A percentile compares a stretch with the other conserved stretches of the same genome.
These are phyloP conservation scores for Neurospora hispaniola DNA, from an alignment of 495 filamentous ascomycete species.

Conservation along the genomic window DNA sequence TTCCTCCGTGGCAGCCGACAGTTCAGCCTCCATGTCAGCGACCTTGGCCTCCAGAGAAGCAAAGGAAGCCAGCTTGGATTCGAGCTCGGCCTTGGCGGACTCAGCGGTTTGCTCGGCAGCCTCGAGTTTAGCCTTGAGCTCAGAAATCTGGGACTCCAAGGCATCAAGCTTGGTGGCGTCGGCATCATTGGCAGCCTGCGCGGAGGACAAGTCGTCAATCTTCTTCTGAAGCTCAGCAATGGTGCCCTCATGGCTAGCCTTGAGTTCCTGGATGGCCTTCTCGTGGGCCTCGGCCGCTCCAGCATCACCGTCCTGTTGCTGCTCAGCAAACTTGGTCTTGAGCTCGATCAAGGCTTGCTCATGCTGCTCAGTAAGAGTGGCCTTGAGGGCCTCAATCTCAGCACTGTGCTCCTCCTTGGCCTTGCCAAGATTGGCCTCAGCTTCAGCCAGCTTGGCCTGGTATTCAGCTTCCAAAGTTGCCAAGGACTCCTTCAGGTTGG, in stretches of 20 bases:
- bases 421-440: conserved; percentile 20
- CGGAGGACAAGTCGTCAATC: conserved; percentile 30
- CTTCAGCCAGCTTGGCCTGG: conserved; percentile 24
- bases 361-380: conserved; percentile 31
- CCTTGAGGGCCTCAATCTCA: conserved; percentile 29
- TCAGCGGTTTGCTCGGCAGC: conserved; percentile 24
- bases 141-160: conserved; percentile 31
- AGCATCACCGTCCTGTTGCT: conserved; percentile 27
- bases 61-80: conserved; percentile 21
- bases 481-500: conserved; percentile 31
- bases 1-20: conserved; percentile 28
- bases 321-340: conserved; percentile 31
- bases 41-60: conserved; percentile 25
- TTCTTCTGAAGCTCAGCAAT: conserved; percentile 33
- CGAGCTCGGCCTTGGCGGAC: conserved; percentile 29
- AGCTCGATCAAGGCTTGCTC: conserved; percentile 27
- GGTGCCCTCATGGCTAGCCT: conserved; percentile 27
- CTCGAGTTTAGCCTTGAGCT: conserved; percentile 29
- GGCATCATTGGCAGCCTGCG: conserved; percentile 17
- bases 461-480: conserved; percentile 30
- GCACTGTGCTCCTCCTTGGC: conserved; percentile 29
- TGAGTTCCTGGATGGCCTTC: conserved; percentile 29
- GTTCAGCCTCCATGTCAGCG: conserved; percentile 26
- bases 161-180: conserved; percentile 25
- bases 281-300: conserved; percentile 23